Conservation (phyloP, 805 yeast genomes). For the Candida incommunis region DNA sequence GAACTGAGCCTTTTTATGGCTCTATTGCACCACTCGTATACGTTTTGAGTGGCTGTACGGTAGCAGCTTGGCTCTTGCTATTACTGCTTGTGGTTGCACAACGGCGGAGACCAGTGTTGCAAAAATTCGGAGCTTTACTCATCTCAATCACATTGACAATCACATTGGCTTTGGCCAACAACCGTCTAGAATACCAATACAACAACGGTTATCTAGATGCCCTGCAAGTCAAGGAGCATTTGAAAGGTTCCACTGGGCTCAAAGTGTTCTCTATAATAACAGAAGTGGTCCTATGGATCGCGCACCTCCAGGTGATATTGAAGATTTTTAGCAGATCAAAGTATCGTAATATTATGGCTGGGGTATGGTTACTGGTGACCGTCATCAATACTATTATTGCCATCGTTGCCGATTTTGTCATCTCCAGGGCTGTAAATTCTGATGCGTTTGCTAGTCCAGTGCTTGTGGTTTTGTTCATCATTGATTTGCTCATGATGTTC, state of each 20-base stretch:
- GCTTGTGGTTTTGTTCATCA: not conserved
- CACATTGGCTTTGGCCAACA: not conserved
- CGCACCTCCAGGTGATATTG: not conserved
- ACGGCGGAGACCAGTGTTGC: not conserved
- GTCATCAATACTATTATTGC: not conserved
- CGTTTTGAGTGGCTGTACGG: not conserved
- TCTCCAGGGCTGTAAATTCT: not conserved
- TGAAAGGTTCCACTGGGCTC: not conserved
- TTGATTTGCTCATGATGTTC: not conserved
- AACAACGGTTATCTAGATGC: not conserved
- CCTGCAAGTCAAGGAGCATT: not conserved
- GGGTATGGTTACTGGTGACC: not conserved
- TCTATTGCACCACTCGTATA: not conserved
- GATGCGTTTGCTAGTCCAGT: not conserved
- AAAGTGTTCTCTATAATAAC: not conserved
- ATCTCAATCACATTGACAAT: not conserved
- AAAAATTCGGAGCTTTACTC: not conserved
- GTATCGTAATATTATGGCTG: not conserved
- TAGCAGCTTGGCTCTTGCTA: not conserved
- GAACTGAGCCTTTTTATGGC: not conserved
- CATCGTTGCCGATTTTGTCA: not conserved
- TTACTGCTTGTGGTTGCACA: not conserved
- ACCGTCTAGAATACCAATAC: not conserved
- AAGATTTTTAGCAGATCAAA: not conserved
- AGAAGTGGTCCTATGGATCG: not conserved